Evolutionary conservation across 2,329 filamentous ascomycete species (phyloP), one percentile per base, ranked within the genome.

Genomic region (Cryphonectria radicalis): DNA sequence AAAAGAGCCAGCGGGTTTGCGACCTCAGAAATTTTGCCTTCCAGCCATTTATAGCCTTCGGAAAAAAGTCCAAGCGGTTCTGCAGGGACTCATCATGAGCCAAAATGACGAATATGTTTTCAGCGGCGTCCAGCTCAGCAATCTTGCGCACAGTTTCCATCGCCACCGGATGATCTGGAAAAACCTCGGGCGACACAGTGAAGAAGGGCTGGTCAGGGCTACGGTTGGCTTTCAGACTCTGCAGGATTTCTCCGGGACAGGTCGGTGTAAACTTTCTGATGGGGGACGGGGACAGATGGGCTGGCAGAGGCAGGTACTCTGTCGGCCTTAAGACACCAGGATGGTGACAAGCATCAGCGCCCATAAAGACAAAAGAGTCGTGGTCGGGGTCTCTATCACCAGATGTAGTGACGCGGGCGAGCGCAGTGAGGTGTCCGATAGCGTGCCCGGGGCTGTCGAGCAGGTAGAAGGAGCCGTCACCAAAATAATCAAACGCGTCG

Each of bases 291-390:
- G n/a, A 4, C 5, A 25, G 17, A 46, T 50, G 13, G 11, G 63
- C 17, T 4, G 83, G 82, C 42, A 83, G 68, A 1, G 80, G 81
- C 1, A 77, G 67, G 63, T 79, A 79, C 42, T 70, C 42, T 17
- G 76, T 80, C 1, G 81, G 82, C 19, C 82, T 76, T 25, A 82
- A 75, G 57, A 78, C 76, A 42, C 82, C 81, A 8, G 76, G 75
- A 69, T 81, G 81, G 65, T 77, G 76, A 46, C 73, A 74, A 2
- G 73, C 43, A 50, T 77, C 76, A 40, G 73, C 75, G 43, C 75
- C 76, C 62, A 77, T 73, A 57, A 76, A 71, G 22, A 76, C 71
- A 62, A 76, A 77, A 0, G 74, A 70, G 40, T 77, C 75, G 1
- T 74, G 69, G 3, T 74, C 70, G 43, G 77, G 75, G 0, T 75